Evolutionary conservation across 1,284 basidiomycete species (phyloP), one percentile per base, ranked within the genome.

Genomic region (Blastosporella zonata): DNA sequence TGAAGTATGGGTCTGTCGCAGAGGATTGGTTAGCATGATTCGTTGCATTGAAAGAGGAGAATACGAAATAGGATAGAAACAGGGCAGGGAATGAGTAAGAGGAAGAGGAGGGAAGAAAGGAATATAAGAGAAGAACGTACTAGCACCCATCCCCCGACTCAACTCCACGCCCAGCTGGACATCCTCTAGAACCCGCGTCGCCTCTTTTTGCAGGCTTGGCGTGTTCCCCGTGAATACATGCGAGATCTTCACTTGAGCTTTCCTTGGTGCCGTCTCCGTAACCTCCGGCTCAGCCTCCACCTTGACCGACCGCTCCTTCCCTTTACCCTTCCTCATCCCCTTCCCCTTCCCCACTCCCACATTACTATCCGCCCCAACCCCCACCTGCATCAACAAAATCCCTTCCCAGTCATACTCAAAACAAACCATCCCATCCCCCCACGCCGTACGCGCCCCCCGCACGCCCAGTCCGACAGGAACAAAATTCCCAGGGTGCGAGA

Each of bases 171-270:
- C 52, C 1, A 58, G 47, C 57, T 78, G 75, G 12, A 76, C 62
- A 12, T 60, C 52, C 15, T 52, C 46, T 18, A 77, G 61, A 8
- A 74, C 53, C 13, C 38, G 46, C 5, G 62, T 62, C 9, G 72
- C 64, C 10, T 62, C 60, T 17, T 43, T 56, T 53, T 77, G 74
- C 27, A 73, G 49, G 10, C 35, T 15, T 2, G 52, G 39, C 10
- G 58, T 36, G 52, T 77, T 77, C 28, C 69, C 61, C 2, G 71
- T 73, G 51, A 74, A 76, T 29, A 78, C 57, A 50, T 77, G 75
- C 34, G 66, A 7, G 7, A 44, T 33, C 8, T 20, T n/a, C 21
- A 15, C 28, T n/a, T n/a, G n/a, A n/a, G n/a, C n/a, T n/a, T n/a
- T n/a, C n/a, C n/a, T n/a, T n/a, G n/a, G n/a, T n/a, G n/a, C n/a